These are phyloP conservation scores for Macrolepiota albuminosa DNA, from an alignment of 768 basidiomycete genomes.

Conservation along the genomic window DNA sequence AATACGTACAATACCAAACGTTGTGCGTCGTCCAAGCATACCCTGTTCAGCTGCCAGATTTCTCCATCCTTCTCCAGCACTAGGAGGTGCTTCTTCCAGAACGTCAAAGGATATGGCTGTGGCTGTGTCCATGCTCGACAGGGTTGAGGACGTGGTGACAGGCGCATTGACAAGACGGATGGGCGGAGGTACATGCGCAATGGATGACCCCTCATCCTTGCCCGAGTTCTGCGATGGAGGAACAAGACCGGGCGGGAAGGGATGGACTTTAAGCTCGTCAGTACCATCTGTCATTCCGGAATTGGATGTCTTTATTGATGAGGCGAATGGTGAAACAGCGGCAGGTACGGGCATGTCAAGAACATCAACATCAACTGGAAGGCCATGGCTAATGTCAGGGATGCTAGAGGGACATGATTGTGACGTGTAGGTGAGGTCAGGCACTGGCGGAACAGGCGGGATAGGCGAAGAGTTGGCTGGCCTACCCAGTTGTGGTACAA, in stretches of 20 bases:
- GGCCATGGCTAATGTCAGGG: conserved; percentile 8
- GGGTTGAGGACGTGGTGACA: conserved; percentile 5
- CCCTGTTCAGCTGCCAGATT: conserved; percentile 38
- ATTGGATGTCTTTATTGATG: conserved; percentile 14
- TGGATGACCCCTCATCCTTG: conserved; percentile 19
- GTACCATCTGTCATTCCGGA: conserved; percentile 28
- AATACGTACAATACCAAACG: conserved; percentile 59
- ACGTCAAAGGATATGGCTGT: conserved; percentile 47
- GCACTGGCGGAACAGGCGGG: conserved; percentile 6
- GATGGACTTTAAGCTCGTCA: conserved; percentile 19
- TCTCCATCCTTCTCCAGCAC: conserved; percentile 58
- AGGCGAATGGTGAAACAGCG: conserved; percentile 47
- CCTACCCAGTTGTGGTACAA: conserved; percentile 3
- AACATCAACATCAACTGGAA: conserved; percentile 31
- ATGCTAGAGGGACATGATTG: conserved; percentile 7
- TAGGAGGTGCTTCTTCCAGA: conserved; percentile 66
- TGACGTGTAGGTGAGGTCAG: conserved; percentile 1
- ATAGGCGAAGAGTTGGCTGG: conserved; percentile 1
- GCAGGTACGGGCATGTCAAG: conserved; percentile 57
- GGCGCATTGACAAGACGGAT: background rate
- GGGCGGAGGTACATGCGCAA: conserved; percentile 8
- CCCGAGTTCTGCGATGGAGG: conserved; percentile 25
- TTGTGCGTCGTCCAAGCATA: conserved; percentile 27
- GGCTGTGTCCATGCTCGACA: conserved; percentile 23
- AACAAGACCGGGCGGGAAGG: conserved; percentile 35